Base-by-base conservation (phyloP, 352 stramenopile genomes). In the Globisporangium mamillatum region DNA sequence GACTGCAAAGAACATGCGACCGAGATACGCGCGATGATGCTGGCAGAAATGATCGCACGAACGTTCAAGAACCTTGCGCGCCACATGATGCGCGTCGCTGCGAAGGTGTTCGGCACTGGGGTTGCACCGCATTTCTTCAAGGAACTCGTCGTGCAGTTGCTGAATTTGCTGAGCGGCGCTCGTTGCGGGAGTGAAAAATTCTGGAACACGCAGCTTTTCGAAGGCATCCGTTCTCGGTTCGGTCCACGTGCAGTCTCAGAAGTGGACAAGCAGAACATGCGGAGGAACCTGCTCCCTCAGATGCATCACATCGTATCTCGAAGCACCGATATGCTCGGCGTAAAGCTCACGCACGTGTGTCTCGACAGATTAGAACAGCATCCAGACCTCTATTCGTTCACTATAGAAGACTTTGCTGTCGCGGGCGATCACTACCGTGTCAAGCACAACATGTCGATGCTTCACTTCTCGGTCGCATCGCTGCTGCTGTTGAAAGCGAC, bases 391-490 rank as follows among this genome's bases (percentile, higher is more conserved):
- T 96, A 95, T 32, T 66, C 70, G 1, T 97, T 98, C 55, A 76
- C 84, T n/a, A 32, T 84, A 5, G 83, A 94, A 22, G 91, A 98
- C 72, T 66, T 97, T 4, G 53, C 67, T 3, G 44, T 46, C 38
- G 68, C 63, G 0, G 60, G 70, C 2, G 76, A 80, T 3, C 53
- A 69, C 1, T 92, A 81, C 62, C 75, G 81, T 3, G 74, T 96
- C 2, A 96, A 96, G 66, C 88, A 96, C 76, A 96, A 95, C 69
- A 64, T 97, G 18, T 77, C 81, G 1, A 81, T 97, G 67, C 72
- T 96, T 0, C 86, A 97, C 66, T 96, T 97, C 56, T 93, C 92
- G 0, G 85, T 94, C 71, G 91, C 87, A n/a, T 94, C 90, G 22
- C 64, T 97, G 32, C 66, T 98, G 1, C 59, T 95, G 12, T 66